Evolutionary conservation across 139 green algal genomes (phyloP).

Genomic region (Auxenochlorella protothecoides): DNA sequence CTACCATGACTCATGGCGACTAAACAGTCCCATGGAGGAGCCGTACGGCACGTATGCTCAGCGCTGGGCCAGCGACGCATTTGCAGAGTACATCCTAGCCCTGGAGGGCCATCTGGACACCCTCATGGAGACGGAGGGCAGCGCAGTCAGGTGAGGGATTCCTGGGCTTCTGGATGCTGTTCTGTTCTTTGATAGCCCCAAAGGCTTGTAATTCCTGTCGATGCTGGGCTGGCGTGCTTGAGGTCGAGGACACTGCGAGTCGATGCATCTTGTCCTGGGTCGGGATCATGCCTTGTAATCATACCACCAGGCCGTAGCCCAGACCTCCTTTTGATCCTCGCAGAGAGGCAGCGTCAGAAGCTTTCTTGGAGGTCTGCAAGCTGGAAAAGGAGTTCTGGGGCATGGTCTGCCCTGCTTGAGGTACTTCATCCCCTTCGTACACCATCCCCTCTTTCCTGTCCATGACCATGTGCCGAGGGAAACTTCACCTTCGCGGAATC

Average conservation of each 20-base stretch:
- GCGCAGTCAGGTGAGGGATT: background rate
- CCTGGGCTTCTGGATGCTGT: background rate
- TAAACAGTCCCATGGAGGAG: slow-evolving; percentile 1
- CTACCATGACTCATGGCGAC: slow-evolving; percentile 10
- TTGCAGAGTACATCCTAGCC: background rate
- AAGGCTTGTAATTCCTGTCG: too few relatives aligned
- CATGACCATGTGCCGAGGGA: too few relatives aligned
- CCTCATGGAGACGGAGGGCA: slow-evolving; percentile 1
- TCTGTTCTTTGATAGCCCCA: too few relatives aligned
- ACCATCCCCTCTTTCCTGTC: too few relatives aligned
- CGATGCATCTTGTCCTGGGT: background rate
- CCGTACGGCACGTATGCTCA: slow-evolving; percentile 10
- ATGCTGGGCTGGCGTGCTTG: background rate
- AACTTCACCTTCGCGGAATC: too few relatives aligned
- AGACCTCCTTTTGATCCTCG: background rate
- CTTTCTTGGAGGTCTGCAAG: slow-evolving; percentile 4
- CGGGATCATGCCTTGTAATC: background rate
- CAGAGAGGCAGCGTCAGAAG: slow-evolving; percentile 3
- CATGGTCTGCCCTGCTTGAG: slow-evolving; percentile 1
- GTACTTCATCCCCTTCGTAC: too few relatives aligned
- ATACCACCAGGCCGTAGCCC: background rate
- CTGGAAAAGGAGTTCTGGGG: slow-evolving; percentile 14
- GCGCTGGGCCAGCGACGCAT: slow-evolving; percentile 8
- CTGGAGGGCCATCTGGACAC: slow-evolving; percentile 4
- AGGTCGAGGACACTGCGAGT: background rate